Evolutionary conservation across 140 eudicot genomes (phyloP).

Genomic region (Erigeron philadelphicus): DNA sequence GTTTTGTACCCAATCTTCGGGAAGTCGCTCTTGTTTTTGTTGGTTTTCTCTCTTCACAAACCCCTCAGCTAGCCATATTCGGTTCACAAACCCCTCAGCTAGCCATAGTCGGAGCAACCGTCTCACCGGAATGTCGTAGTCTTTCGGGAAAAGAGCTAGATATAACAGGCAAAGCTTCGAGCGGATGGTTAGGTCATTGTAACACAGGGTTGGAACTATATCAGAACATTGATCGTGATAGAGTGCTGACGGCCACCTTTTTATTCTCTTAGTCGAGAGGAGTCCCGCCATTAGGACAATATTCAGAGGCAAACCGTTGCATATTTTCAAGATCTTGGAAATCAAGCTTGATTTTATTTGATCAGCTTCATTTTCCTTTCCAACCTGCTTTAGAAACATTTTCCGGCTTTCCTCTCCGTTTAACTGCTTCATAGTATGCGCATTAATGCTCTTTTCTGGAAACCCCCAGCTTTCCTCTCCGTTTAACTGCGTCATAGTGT

Average conservation of each 20-base stretch:
- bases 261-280: constrained; percentile 18
- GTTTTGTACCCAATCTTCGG: constrained; percentile 39
- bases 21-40: not conserved
- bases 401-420: constrained; percentile 33
- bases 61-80: constrained; percentile 61
- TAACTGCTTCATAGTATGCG: constrained; percentile 16
- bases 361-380: constrained; percentile 19
- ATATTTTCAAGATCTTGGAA: constrained; percentile 25
- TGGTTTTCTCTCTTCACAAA: constrained; percentile 29
- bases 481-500: constrained; percentile 13
- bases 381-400: constrained; percentile 32
- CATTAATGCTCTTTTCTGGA: not conserved
- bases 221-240: constrained; percentile 1
- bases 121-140: constrained; percentile 43
- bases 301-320: constrained; percentile 39
- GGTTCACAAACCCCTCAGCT: constrained; percentile 48
- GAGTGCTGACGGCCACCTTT: constrained; percentile 10
- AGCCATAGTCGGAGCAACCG: constrained; percentile 51
- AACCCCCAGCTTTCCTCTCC: constrained; percentile 31
- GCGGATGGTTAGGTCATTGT: constrained; percentile 27
- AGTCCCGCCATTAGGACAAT: constrained; percentile 44
- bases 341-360: not conserved
- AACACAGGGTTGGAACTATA: constrained; percentile 19
- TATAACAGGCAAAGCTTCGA: constrained; percentile 40
- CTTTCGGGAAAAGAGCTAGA: constrained; percentile 47